Evolutionary conservation across 306 rosid genomes (phyloP).

Genomic region (Trichosanthes cucumerina): DNA sequence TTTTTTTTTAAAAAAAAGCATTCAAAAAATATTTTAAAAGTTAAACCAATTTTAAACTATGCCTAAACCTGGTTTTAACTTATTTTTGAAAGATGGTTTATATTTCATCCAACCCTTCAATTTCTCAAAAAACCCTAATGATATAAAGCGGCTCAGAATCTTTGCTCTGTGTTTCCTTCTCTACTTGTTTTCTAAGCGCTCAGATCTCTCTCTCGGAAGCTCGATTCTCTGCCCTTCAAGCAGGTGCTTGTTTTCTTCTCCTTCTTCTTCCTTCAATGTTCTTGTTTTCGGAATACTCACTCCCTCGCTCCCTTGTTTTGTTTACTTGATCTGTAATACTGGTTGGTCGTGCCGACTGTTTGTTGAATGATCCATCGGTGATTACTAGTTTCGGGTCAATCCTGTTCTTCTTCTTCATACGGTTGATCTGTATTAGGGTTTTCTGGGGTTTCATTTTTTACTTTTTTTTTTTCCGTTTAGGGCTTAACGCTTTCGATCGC

Average conservation of each 20-base stretch:
- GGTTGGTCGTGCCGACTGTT: too few species aligned
- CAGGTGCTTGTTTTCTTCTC: background rate
- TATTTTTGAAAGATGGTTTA: background rate
- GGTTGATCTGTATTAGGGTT: slow-evolving; percentile 3
- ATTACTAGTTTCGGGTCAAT: background rate
- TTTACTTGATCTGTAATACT: background rate
- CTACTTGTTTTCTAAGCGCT: background rate
- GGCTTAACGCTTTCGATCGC: background rate
- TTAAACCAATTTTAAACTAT: too few species aligned
- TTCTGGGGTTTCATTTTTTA: background rate
- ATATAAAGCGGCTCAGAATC: slow-evolving; percentile 8
- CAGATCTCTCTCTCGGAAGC: slow-evolving; percentile 12
- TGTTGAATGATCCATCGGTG: background rate
- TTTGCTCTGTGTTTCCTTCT: slow-evolving; percentile 8
- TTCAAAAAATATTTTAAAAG: too few species aligned
- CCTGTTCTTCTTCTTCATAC: background rate
- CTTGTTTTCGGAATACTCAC: background rate
- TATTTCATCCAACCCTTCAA: background rate
- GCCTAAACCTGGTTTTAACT: too few species aligned
- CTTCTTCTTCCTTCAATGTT: background rate
- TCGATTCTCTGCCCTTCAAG: slow-evolving; percentile 13
- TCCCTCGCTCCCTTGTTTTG: background rate
- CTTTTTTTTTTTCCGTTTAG: background rate
- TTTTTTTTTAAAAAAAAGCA: too few species aligned
- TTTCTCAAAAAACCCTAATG: background rate